Conservation (phyloP, 192 early-diverging fungal species). For the Entophlyctis luteolus region DNA sequence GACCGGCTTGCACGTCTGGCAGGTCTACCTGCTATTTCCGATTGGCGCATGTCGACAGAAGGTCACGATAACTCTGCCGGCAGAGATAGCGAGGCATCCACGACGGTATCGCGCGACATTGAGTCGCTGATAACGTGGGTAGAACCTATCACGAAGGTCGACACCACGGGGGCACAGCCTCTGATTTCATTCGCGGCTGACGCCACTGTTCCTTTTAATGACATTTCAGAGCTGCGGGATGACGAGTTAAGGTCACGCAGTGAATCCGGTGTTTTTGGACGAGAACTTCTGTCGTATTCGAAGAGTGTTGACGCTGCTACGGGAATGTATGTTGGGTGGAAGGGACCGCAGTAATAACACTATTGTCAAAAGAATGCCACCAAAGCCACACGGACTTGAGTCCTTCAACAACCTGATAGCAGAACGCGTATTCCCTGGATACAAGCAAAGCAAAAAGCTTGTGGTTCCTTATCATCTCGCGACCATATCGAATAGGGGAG, state of each 20-base stretch:
- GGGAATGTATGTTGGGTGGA: background rate
- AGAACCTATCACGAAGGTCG: background rate
- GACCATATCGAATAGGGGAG: conserved; percentile 7
- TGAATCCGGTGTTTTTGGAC: background rate
- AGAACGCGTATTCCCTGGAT: conserved; percentile 16
- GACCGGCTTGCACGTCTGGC: too few relatives aligned
- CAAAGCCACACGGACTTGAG: too few relatives aligned
- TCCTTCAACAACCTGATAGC: conserved; percentile 12
- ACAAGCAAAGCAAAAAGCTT: conserved; percentile 8
- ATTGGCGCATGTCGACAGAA: too few relatives aligned
- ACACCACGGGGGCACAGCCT: background rate
- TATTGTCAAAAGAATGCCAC: too few relatives aligned
- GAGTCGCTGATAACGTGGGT: background rate
- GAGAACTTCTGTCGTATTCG: background rate
- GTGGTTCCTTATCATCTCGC: conserved; percentile 18
- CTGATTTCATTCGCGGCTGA: background rate
- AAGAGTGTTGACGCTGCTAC: background rate
- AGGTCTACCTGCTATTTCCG: too few relatives aligned
- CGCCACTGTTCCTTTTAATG: background rate
- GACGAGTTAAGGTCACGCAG: background rate
- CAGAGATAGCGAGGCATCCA: too few relatives aligned
- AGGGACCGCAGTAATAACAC: too few relatives aligned
- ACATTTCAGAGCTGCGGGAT: background rate
- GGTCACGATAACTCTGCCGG: too few relatives aligned
- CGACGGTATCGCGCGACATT: too few relatives aligned